These are phyloP conservation scores for Ophiocordyceps camponoti-saundersi DNA, from an alignment of 2,329 filamentous ascomycete species.

Conservation along the genomic window DNA sequence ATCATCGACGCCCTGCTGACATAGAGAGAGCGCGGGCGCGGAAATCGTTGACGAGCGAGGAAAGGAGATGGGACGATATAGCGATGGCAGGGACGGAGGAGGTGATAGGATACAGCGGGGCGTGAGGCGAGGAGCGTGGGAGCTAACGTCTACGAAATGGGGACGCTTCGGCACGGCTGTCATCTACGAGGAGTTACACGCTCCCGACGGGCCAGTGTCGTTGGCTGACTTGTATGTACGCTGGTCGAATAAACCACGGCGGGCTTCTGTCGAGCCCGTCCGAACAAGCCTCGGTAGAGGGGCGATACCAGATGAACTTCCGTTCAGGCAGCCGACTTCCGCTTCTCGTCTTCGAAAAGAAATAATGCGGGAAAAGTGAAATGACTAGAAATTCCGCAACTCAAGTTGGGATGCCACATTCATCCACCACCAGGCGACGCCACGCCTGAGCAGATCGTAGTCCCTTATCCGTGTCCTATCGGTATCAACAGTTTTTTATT, in stretches of 20 bases:
- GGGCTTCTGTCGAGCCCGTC: neutral
- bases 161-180: neutral
- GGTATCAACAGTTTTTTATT: constrained; percentile 5
- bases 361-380: neutral
- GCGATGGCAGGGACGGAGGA: neutral
- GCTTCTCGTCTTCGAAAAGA: neutral
- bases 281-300: neutral
- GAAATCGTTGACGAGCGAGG: neutral
- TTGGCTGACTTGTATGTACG: neutral
- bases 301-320: too few relatives aligned
- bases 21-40: neutral
- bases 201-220: neutral
- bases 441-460: constrained; percentile 22
- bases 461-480: constrained; percentile 7
- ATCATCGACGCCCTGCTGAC: neutral
- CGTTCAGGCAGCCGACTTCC: neutral
- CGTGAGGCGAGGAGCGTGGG: too few relatives aligned
- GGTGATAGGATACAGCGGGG: neutral
- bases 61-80: neutral
- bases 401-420: constrained; percentile 2
- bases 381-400: neutral
- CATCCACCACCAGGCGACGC: constrained; percentile 14
- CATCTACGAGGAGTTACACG: too few relatives aligned
- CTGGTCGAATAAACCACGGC: neutral
- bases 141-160: neutral